Percentiles rank a stretch among this genome's conserved stretches.
phyloP scores from a whole-genome alignment of 2,329 filamentous ascomycete genomes.

The Verticillium nubilum region DNA sequence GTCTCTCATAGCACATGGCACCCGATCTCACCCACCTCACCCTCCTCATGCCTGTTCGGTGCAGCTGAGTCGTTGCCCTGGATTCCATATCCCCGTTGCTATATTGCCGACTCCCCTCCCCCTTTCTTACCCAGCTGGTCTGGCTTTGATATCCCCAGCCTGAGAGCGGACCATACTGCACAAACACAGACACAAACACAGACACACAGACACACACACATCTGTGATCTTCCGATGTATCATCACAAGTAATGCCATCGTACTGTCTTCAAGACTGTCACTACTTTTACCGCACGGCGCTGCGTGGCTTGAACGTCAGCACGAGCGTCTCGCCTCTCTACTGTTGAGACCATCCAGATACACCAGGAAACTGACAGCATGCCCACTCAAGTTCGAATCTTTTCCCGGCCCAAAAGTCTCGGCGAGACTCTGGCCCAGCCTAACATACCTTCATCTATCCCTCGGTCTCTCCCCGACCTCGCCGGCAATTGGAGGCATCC shows the following conservation, averaged over 20 bases:
- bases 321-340: conserved; percentile 74
- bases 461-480: conserved; percentile 34
- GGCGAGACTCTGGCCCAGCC: conserved; percentile 59
- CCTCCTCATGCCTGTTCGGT: conserved; percentile 1
- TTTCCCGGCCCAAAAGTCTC: conserved; percentile 64
- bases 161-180: not conserved
- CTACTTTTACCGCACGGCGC: conserved; percentile 86
- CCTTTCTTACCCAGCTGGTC: not conserved
- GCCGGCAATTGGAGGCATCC: conserved; percentile 12
- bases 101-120: conserved; percentile 6
- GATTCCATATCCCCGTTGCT: conserved; percentile 11
- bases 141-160: not conserved
- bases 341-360: conserved; percentile 39
- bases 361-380: conserved; percentile 22
- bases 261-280: conserved; percentile 85
- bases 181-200: conserved; percentile 7
- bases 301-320: conserved; percentile 79
- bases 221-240: conserved; percentile 4
- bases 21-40: not conserved
- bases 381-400: conserved; percentile 30
- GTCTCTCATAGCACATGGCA: not conserved
- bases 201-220: conserved; percentile 1
- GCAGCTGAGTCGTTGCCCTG: conserved; percentile 1
- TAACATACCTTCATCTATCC: conserved; percentile 27
- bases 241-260: conserved; percentile 63